Conservation (phyloP, 2,329 filamentous ascomycete species). For the Colletotrichum sublineola region DNA sequence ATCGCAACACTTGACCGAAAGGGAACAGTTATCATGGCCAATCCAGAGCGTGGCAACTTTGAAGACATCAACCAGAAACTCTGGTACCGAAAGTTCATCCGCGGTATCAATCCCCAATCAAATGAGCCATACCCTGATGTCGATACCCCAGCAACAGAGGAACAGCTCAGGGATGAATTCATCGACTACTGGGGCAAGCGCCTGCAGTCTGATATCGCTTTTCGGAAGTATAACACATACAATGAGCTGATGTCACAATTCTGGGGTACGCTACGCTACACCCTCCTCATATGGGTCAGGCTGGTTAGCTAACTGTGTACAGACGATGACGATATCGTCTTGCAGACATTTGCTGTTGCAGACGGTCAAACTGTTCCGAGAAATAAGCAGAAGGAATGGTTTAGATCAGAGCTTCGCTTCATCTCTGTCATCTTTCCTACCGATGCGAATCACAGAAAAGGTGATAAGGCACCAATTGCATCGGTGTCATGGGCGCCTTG, state of each 20-base stretch:
- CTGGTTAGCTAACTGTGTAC: not conserved
- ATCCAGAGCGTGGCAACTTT: not conserved
- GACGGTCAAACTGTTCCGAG: not conserved
- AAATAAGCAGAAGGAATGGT: not conserved
- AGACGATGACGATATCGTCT: not conserved
- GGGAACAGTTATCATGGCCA: not conserved
- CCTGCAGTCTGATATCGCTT: not conserved
- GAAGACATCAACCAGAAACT: not conserved
- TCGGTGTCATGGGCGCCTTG: not conserved
- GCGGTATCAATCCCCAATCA: not conserved
- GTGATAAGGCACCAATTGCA: not conserved
- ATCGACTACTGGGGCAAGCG: not conserved
- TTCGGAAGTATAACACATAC: not conserved
- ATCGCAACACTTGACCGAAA: not conserved
- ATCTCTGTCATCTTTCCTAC: slow-evolving; percentile 3
- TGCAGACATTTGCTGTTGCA: not conserved
- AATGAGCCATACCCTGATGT: not conserved
- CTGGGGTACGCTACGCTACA: not conserved
- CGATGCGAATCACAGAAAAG: not conserved
- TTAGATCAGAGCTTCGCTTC: slow-evolving; percentile 1
- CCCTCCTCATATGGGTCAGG: not conserved
- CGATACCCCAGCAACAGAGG: not conserved
- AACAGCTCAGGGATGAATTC: not conserved
- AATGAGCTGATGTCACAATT: not conserved
- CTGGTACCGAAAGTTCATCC: slow-evolving; percentile 6